Base-by-base conservation (phyloP, 495 filamentous ascomycete species). In the Xylona heveae region DNA sequence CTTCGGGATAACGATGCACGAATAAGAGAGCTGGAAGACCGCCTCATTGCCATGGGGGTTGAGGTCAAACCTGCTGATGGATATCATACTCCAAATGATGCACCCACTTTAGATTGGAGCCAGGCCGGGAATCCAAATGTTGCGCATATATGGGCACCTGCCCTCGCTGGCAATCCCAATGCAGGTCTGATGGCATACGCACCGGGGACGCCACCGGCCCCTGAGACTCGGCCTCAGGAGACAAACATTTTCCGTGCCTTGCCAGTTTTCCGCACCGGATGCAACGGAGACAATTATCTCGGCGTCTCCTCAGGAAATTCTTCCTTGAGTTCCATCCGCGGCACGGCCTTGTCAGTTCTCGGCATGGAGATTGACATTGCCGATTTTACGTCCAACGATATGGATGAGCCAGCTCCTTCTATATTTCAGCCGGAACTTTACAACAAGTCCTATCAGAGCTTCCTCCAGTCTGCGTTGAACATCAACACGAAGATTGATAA, bases 341-440 rank as follows among this genome's bases (percentile, higher is more conserved):
- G 72, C 5, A 80, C 74, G 1, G 66, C 68, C 1, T 52, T 85
- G 30, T 68, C 71, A 2, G 64, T 85, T 28, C 64, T 84, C 26
- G 78, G 77, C 13, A 70, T 75, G 39, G 68, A 76, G 31, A 78
- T 85, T 39, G 74, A 83, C 45, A 57, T 84, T 16, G 66, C 75
- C 2, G 70, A 74, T 23, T 75, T 80, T 42, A 61, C 69, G 19
- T 66, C 66, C 0, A 55, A 59, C 0, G 68, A 76, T 28, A 59
- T 70, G 43, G 71, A 74, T 37, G 68, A 74, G 40, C 61, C 64
- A 3, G 49, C 55, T 24, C 49, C 57, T 1, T 50, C 57, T 10
- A 47, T 54, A 13, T 42, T 52, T 28, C 28, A 41, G 28, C 28
- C 23, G 7, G 42, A 57, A 33, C 36, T 71, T 9, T 62, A 65